These are phyloP conservation scores for Hippophae gyantsensis DNA, from an alignment of 306 rosid genomes.

Conservation along the genomic window DNA sequence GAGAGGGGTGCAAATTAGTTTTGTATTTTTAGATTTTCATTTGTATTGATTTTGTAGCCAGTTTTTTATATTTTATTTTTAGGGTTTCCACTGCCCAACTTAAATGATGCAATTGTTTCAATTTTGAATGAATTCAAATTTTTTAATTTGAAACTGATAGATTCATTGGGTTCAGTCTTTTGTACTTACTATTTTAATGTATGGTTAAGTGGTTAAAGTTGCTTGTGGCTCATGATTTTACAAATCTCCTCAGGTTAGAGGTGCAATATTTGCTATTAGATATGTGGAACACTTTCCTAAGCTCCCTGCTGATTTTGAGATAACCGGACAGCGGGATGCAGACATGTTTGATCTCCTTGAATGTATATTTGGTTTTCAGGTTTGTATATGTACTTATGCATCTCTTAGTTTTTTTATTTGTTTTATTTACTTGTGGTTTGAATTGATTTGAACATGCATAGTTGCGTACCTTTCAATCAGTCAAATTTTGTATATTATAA, in stretches of 20 bases:
- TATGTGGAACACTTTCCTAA: slow-evolving; percentile 68
- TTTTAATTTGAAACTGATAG: neutral
- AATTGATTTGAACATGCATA: neutral
- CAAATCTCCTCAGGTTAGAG: slow-evolving; percentile 61
- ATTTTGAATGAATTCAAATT: too few relatives aligned
- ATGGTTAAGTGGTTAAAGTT: neutral
- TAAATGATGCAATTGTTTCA: too few relatives aligned
- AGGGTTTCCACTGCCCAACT: too few relatives aligned
- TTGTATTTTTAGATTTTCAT: too few relatives aligned
- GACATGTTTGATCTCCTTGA: slow-evolving; percentile 95
- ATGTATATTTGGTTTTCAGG: slow-evolving; percentile 91
- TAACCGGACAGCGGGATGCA: slow-evolving; percentile 62
- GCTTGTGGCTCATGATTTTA: slow-evolving; percentile 18
- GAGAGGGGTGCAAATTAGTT: too few relatives aligned
- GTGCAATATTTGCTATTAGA: slow-evolving; percentile 69
- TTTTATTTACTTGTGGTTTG: slow-evolving; percentile 11
- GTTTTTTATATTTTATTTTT: too few relatives aligned
- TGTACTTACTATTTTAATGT: neutral
- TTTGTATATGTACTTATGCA: slow-evolving; percentile 23
- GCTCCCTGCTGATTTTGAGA: slow-evolving; percentile 61
- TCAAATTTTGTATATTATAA: neutral
- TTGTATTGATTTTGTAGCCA: too few relatives aligned
- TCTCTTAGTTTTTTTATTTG: slow-evolving; percentile 13
- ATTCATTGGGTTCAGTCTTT: slow-evolving; percentile 5
- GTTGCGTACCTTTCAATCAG: neutral